Percentiles rank a stretch among this genome's conserved stretches.
phyloP scores from a whole-genome alignment of 2,329 filamentous ascomycete species.

The Mycosphaerella sp. region DNA sequence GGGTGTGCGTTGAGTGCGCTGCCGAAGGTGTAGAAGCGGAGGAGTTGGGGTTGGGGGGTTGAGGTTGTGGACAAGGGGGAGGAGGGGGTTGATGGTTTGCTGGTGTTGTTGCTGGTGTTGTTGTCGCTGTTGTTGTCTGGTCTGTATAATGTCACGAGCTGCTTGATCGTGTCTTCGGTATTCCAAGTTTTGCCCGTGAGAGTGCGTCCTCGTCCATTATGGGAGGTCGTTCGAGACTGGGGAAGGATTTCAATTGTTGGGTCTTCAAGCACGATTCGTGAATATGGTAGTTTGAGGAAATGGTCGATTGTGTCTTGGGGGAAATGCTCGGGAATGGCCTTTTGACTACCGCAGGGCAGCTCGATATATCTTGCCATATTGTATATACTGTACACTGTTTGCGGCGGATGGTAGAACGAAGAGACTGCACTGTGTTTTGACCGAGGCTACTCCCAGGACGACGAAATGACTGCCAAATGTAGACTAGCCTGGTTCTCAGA shows the following conservation, averaged over 20 bases:
- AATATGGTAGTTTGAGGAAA: constrained; percentile 17
- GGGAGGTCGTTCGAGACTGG: constrained; percentile 16
- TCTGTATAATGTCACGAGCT: constrained; percentile 18
- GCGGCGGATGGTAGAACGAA: too few species aligned
- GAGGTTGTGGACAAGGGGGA: too few species aligned
- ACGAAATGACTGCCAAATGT: too few species aligned
- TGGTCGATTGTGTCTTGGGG: constrained; percentile 19
- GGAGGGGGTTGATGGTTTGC: too few species aligned
- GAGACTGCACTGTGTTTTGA: too few species aligned
- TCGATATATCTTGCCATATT: neutral
- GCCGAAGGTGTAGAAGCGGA: constrained; percentile 24
- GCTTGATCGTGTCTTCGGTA: constrained; percentile 16
- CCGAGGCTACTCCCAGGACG: too few species aligned
- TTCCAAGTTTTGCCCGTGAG: constrained; percentile 25
- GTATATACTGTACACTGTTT: too few species aligned
- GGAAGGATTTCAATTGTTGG: constrained; percentile 15
- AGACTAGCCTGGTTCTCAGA: too few species aligned
- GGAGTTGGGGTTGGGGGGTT: too few species aligned
- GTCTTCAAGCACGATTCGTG: constrained; percentile 14
- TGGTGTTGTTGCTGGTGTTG: too few species aligned
- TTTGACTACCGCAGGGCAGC: neutral
- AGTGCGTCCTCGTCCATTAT: constrained; percentile 20
- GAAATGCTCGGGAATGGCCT: constrained; percentile 3
- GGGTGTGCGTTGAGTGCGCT: constrained; percentile 23
- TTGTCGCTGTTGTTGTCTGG: constrained; percentile 12